Conservation (phyloP, 352 stramenopile genomes). For the Phytophthora megakarya region DNA sequence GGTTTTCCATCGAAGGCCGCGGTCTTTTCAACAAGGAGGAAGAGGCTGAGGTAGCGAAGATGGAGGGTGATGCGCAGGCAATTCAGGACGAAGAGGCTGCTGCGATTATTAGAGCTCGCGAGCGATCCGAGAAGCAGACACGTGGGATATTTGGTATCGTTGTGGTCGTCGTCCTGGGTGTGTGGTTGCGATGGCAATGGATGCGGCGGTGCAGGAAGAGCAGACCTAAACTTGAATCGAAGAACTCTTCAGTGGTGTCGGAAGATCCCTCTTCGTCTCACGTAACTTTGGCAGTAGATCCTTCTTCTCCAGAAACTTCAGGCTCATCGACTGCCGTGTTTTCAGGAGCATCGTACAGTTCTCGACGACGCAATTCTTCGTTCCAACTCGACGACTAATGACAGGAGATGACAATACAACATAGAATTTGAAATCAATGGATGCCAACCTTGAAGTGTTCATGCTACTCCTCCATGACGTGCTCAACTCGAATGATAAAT, state of each 20-base stretch:
- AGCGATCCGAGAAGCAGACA: slow-evolving; percentile 30
- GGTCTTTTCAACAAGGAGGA: slow-evolving; percentile 56
- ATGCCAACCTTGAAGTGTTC: too few species aligned
- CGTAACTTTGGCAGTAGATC: slow-evolving; percentile 28
- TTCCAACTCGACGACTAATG: slow-evolving; percentile 43
- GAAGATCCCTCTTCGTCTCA: slow-evolving; percentile 23
- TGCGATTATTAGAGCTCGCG: slow-evolving; percentile 28
- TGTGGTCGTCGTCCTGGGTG: slow-evolving; percentile 27
- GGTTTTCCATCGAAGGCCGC: slow-evolving; percentile 79
- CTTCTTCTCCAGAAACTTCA: slow-evolving; percentile 23
- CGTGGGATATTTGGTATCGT: slow-evolving; percentile 27
- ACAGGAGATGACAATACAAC: slow-evolving; percentile 15
- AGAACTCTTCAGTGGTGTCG: slow-evolving; percentile 17
- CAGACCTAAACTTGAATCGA: slow-evolving; percentile 30
- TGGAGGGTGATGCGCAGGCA: slow-evolving; percentile 50
- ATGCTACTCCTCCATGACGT: too few species aligned
- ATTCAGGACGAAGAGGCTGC: slow-evolving; percentile 41
- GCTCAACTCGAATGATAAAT: too few species aligned
- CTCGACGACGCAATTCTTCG: slow-evolving; percentile 40
- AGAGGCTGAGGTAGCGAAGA: slow-evolving; percentile 56
- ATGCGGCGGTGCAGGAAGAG: slow-evolving; percentile 32
- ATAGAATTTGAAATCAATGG: slow-evolving; percentile 30
- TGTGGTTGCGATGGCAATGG: slow-evolving; percentile 42
- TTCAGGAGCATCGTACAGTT: slow-evolving; percentile 29
- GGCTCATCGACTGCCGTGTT: slow-evolving; percentile 35